These are phyloP conservation scores for Debaryomyces maramus DNA, from an alignment of 805 yeast species.

Conservation along the genomic window DNA sequence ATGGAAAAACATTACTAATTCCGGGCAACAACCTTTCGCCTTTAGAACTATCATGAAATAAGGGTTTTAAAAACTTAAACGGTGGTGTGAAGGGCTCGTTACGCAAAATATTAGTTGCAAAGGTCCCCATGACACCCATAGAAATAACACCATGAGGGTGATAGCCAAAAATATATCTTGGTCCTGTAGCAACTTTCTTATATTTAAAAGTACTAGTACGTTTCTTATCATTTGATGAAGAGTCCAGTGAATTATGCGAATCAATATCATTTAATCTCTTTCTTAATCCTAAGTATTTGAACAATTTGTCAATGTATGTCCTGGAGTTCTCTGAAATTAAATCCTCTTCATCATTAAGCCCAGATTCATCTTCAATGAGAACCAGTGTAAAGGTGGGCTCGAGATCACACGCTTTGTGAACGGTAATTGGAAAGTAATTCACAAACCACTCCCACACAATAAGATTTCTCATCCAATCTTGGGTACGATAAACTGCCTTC, in stretches of 20 bases:
- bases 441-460: conserved; percentile 71
- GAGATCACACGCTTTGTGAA: conserved; percentile 67
- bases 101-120: conserved; percentile 58
- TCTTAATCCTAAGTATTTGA: conserved; percentile 35
- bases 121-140: conserved; percentile 82
- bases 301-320: conserved; percentile 35
- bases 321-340: conserved; percentile 38
- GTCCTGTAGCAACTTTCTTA: conserved; percentile 51
- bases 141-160: conserved; percentile 98
- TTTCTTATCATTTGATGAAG: conserved; percentile 8
- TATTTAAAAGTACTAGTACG: conserved; percentile 11
- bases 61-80: conserved; percentile 27
- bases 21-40: conserved; percentile 78
- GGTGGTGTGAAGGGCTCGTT: conserved; percentile 46
- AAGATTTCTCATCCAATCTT: conserved; percentile 55
- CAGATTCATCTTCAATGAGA: conserved; percentile 19
- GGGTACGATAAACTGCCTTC: conserved; percentile 55
- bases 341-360: conserved; percentile 42
- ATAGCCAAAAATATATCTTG: conserved; percentile 83
- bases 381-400: conserved; percentile 67
- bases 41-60: conserved; percentile 65
- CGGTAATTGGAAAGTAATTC: conserved; percentile 73
- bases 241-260: conserved; percentile 12
- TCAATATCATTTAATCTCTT: conserved; percentile 35
- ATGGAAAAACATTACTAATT: conserved; percentile 64